Conservation (phyloP, 352 stramenopile species). For the Phytophthora sansomeana region DNA sequence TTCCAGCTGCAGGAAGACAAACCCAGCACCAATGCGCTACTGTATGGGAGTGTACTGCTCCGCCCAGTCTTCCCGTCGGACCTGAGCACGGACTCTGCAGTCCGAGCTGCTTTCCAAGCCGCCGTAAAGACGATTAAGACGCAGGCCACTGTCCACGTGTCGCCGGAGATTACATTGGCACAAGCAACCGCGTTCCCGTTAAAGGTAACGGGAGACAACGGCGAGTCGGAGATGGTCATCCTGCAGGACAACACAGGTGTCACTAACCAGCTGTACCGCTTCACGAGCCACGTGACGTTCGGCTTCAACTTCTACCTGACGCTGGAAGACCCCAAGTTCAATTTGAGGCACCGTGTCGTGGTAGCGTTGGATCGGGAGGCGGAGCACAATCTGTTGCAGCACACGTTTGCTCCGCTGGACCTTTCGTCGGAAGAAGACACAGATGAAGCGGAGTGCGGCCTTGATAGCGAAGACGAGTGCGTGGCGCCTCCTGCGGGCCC, state of each 20-base stretch:
- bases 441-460: conserved; percentile 24
- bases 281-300: conserved; percentile 76
- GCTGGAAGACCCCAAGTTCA: conserved; percentile 64
- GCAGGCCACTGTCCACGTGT: conserved; percentile 50
- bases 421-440: conserved; percentile 4
- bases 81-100: conserved; percentile 41
- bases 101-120: conserved; percentile 55
- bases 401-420: conserved; percentile 58
- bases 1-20: conserved; percentile 51
- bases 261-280: conserved; percentile 44
- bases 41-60: conserved; percentile 75
- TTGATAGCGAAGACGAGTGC: conserved; percentile 27
- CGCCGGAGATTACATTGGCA: conserved; percentile 40
- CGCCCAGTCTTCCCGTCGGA: conserved; percentile 42
- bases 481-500: conserved; percentile 28
- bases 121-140: conserved; percentile 50
- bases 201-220: conserved; percentile 74
- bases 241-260: conserved; percentile 57
- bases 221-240: conserved; percentile 68
- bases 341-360: conserved; percentile 64
- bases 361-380: conserved; percentile 78
- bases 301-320: conserved; percentile 78
- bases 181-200: conserved; percentile 54
- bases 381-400: conserved; percentile 75
- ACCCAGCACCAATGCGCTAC: conserved; percentile 43